Evolutionary conservation across 305 asterid species (phyloP), one percentile per base, ranked within the genome.

Genomic region (Solanum hybrid): DNA sequence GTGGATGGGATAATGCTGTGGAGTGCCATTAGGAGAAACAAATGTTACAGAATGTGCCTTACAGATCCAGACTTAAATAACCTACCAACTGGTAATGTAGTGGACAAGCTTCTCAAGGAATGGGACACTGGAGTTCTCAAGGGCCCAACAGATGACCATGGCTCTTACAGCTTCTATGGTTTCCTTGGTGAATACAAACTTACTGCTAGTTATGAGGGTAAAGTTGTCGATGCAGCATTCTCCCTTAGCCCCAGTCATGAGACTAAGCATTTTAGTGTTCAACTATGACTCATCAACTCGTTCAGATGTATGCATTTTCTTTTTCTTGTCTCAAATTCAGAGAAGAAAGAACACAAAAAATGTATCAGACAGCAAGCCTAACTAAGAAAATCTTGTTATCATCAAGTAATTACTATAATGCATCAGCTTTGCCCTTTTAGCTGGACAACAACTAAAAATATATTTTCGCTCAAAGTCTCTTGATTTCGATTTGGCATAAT

Each of bases 31-130:
- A 76, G 70, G 75, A 87, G 91, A 33, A 77, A 91, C 20, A 92
- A 93, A 27, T 93, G 95, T 90, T 93, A 92, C 89, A 92, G 92
- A 84, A 93, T 93, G 95, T 93, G 95, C 90, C 92, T 93, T 14
- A 92, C 95, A 3, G 95, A 93, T 76, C 82, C 89, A 6, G 86
- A 91, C 24, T 90, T 93, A 41, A 70, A 87, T 3, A 93, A 93
- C 80, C 91, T 93, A n/a, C 95, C 95, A 5, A 92, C 94, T 12
- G 95, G 95, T 4, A 86, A 92, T 37, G 90, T 80, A 11, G 94
- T 93, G 32, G 95, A 93, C 90, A 90, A 89, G 90, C 93, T 93
- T 34, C 93, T 93, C 0, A 87, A 91, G 80, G 95, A 93, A 83
- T 93, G 95, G 95, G 79, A 88, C 37, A 93, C 93, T 3, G 93